Percentiles rank a stretch among this genome's conserved stretches.
phyloP scores from a whole-genome alignment of 371 early-diverging fungal species.

The Zychaea mexicana region DNA sequence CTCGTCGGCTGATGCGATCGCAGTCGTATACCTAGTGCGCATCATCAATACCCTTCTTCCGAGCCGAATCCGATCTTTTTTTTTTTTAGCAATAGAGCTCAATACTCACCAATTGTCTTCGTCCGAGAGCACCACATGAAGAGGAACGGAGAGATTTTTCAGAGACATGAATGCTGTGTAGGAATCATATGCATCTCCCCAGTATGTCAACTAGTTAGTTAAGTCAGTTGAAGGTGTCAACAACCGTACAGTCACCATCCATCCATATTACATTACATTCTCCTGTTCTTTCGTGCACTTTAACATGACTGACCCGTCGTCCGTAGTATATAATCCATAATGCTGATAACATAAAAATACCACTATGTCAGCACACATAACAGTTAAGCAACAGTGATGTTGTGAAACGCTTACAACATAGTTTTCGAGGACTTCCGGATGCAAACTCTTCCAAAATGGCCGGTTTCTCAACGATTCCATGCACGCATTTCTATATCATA shows the following conservation, averaged over 20 bases:
- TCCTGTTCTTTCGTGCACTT: slow-evolving; percentile 42
- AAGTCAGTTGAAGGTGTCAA: too few relatives aligned
- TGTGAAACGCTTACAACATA: slow-evolving; percentile 31
- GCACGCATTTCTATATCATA: slow-evolving; percentile 23
- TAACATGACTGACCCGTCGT: slow-evolving; percentile 37
- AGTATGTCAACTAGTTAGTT: too few relatives aligned
- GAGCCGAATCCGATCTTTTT: too few relatives aligned
- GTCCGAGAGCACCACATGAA: slow-evolving; percentile 14
- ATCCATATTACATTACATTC: slow-evolving; percentile 40
- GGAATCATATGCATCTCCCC: too few relatives aligned
- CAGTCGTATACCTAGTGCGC: background rate
- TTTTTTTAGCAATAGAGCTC: background rate
- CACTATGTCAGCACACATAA: background rate
- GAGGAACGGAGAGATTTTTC: slow-evolving; percentile 1
- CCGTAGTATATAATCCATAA: slow-evolving; percentile 39
- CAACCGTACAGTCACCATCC: too few relatives aligned
- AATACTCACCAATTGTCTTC: slow-evolving; percentile 11
- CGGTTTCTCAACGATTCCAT: slow-evolving; percentile 18
- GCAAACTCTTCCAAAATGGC: slow-evolving; percentile 28
- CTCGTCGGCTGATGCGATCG: background rate
- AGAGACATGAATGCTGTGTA: slow-evolving; percentile 14
- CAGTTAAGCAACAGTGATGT: background rate
- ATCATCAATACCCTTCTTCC: too few relatives aligned
- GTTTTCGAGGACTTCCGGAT: slow-evolving; percentile 39
- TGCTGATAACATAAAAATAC: slow-evolving; percentile 15